These are phyloP conservation scores for Aaosphaeria arxii DNA, from an alignment of 2,329 filamentous ascomycete species.

Conservation along the genomic window DNA sequence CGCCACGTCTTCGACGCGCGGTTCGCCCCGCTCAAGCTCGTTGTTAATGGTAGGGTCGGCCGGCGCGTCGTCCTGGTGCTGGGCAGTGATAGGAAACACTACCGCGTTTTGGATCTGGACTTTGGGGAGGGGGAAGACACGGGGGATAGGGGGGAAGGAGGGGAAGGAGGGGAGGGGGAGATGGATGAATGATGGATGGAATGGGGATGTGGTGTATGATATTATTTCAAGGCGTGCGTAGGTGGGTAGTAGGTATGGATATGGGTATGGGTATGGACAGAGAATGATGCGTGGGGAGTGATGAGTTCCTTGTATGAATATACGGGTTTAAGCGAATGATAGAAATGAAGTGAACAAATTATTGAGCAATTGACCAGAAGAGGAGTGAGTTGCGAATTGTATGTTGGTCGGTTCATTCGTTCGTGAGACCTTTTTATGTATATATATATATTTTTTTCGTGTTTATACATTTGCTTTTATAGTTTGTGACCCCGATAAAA, in stretches of 20 bases:
- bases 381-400: too few relatives aligned
- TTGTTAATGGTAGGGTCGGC: slow-evolving; percentile 55
- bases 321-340: too few relatives aligned
- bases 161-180: slow-evolving; percentile 5
- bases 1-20: slow-evolving; percentile 48
- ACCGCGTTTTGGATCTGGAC: slow-evolving; percentile 56
- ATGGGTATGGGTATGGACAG: too few relatives aligned
- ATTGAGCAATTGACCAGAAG: too few relatives aligned
- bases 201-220: slow-evolving; percentile 13
- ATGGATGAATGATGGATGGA: slow-evolving; percentile 5
- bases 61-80: slow-evolving; percentile 54
- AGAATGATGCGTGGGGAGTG: too few relatives aligned
- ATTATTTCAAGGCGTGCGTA: slow-evolving; percentile 11
- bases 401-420: too few relatives aligned
- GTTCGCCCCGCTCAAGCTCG: slow-evolving; percentile 50
- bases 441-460: too few relatives aligned
- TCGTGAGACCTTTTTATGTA: too few relatives aligned
- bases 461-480: too few relatives aligned
- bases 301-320: too few relatives aligned
- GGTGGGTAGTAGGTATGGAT: neutral
- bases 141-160: slow-evolving; percentile 6
- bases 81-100: slow-evolving; percentile 52
- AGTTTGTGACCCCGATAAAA: too few relatives aligned
- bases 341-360: too few relatives aligned
- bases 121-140: slow-evolving; percentile 27